These are phyloP conservation scores for Wickerhamomyces queroliae DNA, from an alignment of 805 yeast genomes.

Conservation along the genomic window DNA sequence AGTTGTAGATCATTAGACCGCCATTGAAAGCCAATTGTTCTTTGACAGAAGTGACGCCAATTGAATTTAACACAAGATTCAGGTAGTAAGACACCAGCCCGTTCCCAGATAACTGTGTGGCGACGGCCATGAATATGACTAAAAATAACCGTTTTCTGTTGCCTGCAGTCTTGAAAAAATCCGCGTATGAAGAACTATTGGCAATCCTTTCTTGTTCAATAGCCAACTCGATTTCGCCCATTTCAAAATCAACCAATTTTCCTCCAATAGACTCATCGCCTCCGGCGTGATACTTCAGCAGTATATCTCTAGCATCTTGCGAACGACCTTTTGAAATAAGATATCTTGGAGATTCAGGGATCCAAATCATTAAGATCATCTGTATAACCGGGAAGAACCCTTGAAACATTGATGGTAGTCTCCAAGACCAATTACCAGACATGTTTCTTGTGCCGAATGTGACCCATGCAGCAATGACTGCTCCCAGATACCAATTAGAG, in stretches of 20 bases:
- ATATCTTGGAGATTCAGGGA: conserved; percentile 48
- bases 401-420: conserved; percentile 49
- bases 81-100: conserved; percentile 48
- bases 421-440: conserved; percentile 38
- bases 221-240: conserved; percentile 33
- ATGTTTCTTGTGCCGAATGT: conserved; percentile 37
- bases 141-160: conserved; percentile 38
- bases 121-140: conserved; percentile 25
- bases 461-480: conserved; percentile 45
- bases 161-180: conserved; percentile 31
- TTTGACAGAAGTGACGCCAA: conserved; percentile 42
- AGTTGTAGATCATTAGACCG: conserved; percentile 42
- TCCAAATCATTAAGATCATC: conserved; percentile 26
- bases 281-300: conserved; percentile 34
- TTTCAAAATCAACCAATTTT: conserved; percentile 30
- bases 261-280: conserved; percentile 20
- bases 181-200: conserved; percentile 28
- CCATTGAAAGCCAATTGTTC: conserved; percentile 46
- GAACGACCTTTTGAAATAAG: conserved; percentile 33
- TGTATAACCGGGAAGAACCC: conserved; percentile 41
- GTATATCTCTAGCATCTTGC: conserved; percentile 37
- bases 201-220: conserved; percentile 34
- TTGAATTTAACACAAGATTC: conserved; percentile 41
- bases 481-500: conserved; percentile 47
- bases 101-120: conserved; percentile 45